These are phyloP conservation scores for Spergularia marina DNA, from an alignment of 148 eudicot species.

Conservation along the genomic window DNA sequence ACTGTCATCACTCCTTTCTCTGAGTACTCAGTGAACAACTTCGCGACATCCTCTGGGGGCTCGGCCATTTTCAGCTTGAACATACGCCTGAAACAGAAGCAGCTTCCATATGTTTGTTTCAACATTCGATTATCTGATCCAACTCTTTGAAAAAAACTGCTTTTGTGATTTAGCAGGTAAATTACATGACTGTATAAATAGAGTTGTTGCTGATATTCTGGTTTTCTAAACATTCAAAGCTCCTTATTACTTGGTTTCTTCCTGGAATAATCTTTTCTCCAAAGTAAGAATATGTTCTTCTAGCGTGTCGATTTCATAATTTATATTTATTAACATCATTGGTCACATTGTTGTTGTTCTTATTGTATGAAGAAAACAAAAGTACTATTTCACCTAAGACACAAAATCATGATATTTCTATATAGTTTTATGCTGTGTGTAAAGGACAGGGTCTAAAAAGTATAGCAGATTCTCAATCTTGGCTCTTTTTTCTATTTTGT, in stretches of 20 bases:
- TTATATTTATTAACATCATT: not conserved
- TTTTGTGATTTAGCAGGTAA: not conserved
- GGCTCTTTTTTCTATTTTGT: not conserved
- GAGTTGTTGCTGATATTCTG: conserved; percentile 18
- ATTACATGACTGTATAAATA: not conserved
- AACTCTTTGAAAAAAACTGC: not conserved
- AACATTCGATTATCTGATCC: conserved; percentile 15
- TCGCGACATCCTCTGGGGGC: conserved; percentile 45
- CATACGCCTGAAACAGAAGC: conserved; percentile 45
- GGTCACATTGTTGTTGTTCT: conserved; percentile 1
- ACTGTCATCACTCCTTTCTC: conserved; percentile 49
- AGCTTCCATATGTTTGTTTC: conserved; percentile 41
- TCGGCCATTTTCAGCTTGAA: conserved; percentile 42
- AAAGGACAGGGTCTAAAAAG: conserved; percentile 7
- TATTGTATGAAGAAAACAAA: conserved; percentile 1
- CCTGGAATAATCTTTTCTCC: conserved; percentile 17
- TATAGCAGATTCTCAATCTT: not conserved
- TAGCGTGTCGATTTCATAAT: conserved; percentile 7
- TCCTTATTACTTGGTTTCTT: not conserved
- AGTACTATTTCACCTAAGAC: no score
- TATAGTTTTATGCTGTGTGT: no score
- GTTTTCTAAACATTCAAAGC: not conserved
- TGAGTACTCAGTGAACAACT: conserved; percentile 39
- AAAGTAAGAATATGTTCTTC: conserved; percentile 27
- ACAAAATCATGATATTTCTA: conserved; percentile 3